These are phyloP conservation scores for Talaromyces liani DNA, from an alignment of 495 filamentous ascomycete genomes.

Conservation along the genomic window DNA sequence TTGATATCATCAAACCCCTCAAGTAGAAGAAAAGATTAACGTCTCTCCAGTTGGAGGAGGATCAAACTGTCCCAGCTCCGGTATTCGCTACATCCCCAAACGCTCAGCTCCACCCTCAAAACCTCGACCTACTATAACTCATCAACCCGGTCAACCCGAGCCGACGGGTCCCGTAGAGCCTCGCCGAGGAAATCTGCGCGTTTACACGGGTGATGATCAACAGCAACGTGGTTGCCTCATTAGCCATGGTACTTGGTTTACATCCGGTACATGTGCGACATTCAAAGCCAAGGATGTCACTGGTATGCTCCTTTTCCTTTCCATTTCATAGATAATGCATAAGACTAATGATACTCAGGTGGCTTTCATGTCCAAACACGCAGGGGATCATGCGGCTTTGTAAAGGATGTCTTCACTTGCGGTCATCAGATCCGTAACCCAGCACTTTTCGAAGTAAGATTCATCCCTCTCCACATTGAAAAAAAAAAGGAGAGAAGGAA, in stretches of 20 bases:
- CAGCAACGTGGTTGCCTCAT: constrained; percentile 60
- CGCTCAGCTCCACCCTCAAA: constrained; percentile 13
- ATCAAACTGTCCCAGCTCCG: constrained; percentile 52
- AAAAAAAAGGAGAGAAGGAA: too few relatives aligned
- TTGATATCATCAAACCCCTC: not conserved
- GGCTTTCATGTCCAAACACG: constrained; percentile 37
- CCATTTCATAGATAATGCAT: not conserved
- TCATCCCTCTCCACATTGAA: not conserved
- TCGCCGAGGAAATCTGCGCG: constrained; percentile 55
- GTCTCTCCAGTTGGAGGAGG: constrained; percentile 45
- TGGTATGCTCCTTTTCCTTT: constrained; percentile 20
- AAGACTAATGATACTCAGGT: constrained; percentile 1
- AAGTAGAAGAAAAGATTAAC: not conserved
- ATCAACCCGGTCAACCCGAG: constrained; percentile 18
- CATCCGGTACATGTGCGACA: constrained; percentile 60
- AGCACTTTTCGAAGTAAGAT: constrained; percentile 39
- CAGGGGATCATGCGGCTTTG: constrained; percentile 49
- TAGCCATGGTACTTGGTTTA: constrained; percentile 62
- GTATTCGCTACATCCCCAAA: constrained; percentile 66
- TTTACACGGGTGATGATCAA: constrained; percentile 26
- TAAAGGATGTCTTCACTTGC: constrained; percentile 42
- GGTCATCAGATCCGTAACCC: constrained; percentile 33
- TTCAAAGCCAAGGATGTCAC: constrained; percentile 46
- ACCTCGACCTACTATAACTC: constrained; percentile 17
- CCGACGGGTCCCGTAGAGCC: constrained; percentile 41